Percentiles rank a stretch among this genome's conserved stretches.
phyloP scores from a whole-genome alignment of 1,284 basidiomycete genomes.

The Ceratobasidium theobromae region DNA sequence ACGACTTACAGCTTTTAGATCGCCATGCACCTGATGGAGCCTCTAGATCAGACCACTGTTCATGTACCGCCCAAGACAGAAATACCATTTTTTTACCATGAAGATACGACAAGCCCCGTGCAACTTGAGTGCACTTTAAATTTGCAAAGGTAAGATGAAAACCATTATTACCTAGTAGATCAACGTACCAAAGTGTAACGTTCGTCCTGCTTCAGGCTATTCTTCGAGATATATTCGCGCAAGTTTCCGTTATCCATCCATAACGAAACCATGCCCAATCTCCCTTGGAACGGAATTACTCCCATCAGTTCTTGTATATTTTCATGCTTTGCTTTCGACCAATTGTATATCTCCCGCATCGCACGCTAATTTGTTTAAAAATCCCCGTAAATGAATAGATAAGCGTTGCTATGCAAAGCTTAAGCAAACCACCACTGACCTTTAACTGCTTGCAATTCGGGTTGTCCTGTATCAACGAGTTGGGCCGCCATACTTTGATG shows the following conservation, averaged over 20 bases:
- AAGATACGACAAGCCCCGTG: not conserved
- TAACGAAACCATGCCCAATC: not conserved
- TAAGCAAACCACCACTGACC: too few species aligned
- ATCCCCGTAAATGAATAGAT: not conserved
- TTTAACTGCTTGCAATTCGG: not conserved
- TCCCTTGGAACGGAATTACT: not conserved
- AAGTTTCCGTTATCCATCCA: not conserved
- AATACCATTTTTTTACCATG: not conserved
- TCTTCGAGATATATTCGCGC: not conserved
- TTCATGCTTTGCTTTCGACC: not conserved
- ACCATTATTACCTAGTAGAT: not conserved
- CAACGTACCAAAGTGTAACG: not conserved
- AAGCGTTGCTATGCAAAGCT: too few species aligned
- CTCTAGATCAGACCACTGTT: not conserved
- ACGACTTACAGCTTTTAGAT: not conserved
- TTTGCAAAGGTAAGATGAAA: too few species aligned
- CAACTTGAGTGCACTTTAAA: not conserved
- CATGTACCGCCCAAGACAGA: not conserved
- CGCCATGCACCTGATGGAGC: not conserved
- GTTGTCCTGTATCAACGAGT: not conserved
- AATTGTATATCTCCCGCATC: not conserved
- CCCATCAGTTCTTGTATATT: not conserved
- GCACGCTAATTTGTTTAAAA: not conserved
- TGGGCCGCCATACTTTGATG: not conserved
- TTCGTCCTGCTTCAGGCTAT: not conserved